Percentiles rank a stretch among this genome's conserved stretches.
Conservation (phyloP, 176 grass and related monocot species). For the Triticum monococcum region DNA sequence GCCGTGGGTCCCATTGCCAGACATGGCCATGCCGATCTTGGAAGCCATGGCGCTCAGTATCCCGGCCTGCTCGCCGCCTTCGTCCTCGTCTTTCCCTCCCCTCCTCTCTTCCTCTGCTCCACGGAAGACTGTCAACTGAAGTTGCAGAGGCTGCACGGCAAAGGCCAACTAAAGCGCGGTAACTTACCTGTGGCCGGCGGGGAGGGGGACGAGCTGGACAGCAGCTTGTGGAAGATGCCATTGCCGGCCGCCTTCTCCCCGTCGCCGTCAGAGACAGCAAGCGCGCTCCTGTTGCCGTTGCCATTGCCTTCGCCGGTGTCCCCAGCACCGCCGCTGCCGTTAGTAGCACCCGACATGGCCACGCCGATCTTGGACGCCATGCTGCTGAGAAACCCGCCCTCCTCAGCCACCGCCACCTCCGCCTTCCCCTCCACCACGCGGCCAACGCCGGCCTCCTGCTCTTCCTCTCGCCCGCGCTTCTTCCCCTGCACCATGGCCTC, state of each 20-base stretch:
- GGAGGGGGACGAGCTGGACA: constrained; percentile 26
- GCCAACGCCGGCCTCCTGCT: not conserved
- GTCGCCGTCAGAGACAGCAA: not conserved
- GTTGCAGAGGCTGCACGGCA: too few species aligned
- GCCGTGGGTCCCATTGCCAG: not conserved
- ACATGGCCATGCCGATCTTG: constrained; percentile 44
- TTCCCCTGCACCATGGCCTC: constrained; percentile 7
- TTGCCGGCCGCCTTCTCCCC: not conserved
- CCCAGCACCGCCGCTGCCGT: not conserved
- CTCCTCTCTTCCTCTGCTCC: constrained; percentile 15
- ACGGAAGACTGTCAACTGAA: too few species aligned
- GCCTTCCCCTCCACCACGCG: constrained; percentile 20
- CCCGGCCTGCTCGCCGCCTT: constrained; percentile 15
- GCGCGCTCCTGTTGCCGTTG: not conserved
- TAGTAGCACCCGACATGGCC: constrained; percentile 13
- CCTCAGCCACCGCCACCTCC: constrained; percentile 1
- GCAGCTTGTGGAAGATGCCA: constrained; percentile 29
- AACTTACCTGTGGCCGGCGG: not conserved
- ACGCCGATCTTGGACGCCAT: constrained; percentile 56
- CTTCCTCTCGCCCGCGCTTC: constrained; percentile 3
- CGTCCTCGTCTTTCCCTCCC: not conserved
- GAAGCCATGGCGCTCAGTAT: constrained; percentile 39
- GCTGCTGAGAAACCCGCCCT: constrained; percentile 37
- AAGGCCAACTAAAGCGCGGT: too few species aligned
- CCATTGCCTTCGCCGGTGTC: not conserved